phyloP scores from a whole-genome alignment of 2,329 filamentous ascomycete species.

The Thermothelomyces thermophilus region DNA sequence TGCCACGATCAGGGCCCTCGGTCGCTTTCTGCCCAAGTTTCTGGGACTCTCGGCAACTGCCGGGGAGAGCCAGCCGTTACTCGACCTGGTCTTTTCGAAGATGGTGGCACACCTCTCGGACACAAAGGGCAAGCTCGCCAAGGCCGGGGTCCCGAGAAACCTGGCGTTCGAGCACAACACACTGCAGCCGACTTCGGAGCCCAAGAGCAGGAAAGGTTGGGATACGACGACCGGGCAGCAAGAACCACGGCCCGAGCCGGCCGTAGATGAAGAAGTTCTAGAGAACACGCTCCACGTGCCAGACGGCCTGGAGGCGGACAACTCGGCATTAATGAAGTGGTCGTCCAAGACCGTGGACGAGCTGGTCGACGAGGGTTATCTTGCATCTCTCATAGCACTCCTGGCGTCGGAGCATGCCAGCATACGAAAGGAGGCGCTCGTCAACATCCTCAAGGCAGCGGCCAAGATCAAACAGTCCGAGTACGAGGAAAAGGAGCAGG shows the following conservation, averaged over 20 bases:
- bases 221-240: neutral
- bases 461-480: slow-evolving; percentile 59
- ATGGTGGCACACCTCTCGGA: slow-evolving; percentile 34
- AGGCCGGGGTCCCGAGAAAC: slow-evolving; percentile 13
- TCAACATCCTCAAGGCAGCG: slow-evolving; percentile 60
- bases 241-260: neutral
- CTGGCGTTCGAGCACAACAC: slow-evolving; percentile 14
- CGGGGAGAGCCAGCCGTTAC: slow-evolving; percentile 41
- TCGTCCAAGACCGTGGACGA: slow-evolving; percentile 69
- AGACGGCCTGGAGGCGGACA: slow-evolving; percentile 43
- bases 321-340: slow-evolving; percentile 56
- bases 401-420: slow-evolving; percentile 68
- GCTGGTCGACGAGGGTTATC: slow-evolving; percentile 69
- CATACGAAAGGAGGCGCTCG: slow-evolving; percentile 71
- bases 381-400: slow-evolving; percentile 64
- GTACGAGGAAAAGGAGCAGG: slow-evolving; percentile 68
- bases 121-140: slow-evolving; percentile 26
- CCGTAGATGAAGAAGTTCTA: slow-evolving; percentile 39
- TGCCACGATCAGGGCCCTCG: slow-evolving; percentile 40
- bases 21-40: slow-evolving; percentile 52
- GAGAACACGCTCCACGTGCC: slow-evolving; percentile 46
- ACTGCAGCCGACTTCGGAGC: slow-evolving; percentile 3
- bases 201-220: neutral
- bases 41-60: slow-evolving; percentile 48
- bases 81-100: slow-evolving; percentile 40